Percentiles rank a stretch among this genome's conserved stretches.
Evolutionary conservation across 164 flowering plant genomes (phyloP).

Genomic region (Cinnamomum micranthum): DNA sequence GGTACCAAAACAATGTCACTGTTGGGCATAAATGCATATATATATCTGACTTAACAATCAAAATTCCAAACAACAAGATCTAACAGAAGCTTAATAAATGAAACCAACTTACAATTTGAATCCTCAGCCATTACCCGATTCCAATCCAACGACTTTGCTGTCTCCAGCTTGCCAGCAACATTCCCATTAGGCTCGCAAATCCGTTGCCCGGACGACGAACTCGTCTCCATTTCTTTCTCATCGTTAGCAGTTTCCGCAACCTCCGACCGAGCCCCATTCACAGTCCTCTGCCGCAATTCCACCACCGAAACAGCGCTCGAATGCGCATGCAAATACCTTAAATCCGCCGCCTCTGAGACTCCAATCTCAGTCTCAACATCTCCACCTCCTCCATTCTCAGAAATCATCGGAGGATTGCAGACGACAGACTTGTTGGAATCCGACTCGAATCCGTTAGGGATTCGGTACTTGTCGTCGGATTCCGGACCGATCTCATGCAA

Average conservation of each 20-base stretch:
- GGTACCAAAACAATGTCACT: neutral
- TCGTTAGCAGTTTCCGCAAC: neutral
- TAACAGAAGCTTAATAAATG: neutral
- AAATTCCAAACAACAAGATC: neutral
- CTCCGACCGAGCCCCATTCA: constrained; percentile 1
- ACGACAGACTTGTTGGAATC: too few relatives aligned
- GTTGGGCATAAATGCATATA: neutral
- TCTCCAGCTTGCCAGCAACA: constrained; percentile 5
- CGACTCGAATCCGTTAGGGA: too few relatives aligned
- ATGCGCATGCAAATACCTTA: too few relatives aligned
- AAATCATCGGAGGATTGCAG: too few relatives aligned
- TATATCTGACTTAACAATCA: neutral
- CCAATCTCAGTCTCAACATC: too few relatives aligned
- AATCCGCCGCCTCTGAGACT: too few relatives aligned
- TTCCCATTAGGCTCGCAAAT: neutral
- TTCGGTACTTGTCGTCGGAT: too few relatives aligned
- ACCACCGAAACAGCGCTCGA: neutral
- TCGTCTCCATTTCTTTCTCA: neutral
- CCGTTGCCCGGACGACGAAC: neutral
- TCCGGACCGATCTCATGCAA: too few relatives aligned
- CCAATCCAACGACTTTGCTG: constrained; percentile 10
- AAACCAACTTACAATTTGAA: neutral
- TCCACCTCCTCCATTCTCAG: too few relatives aligned
- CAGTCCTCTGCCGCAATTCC: constrained; percentile 14
- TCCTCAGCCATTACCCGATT: constrained; percentile 8